phyloP scores from a whole-genome alignment of 169 alveolate genomes.

The Babesia bigemina region DNA sequence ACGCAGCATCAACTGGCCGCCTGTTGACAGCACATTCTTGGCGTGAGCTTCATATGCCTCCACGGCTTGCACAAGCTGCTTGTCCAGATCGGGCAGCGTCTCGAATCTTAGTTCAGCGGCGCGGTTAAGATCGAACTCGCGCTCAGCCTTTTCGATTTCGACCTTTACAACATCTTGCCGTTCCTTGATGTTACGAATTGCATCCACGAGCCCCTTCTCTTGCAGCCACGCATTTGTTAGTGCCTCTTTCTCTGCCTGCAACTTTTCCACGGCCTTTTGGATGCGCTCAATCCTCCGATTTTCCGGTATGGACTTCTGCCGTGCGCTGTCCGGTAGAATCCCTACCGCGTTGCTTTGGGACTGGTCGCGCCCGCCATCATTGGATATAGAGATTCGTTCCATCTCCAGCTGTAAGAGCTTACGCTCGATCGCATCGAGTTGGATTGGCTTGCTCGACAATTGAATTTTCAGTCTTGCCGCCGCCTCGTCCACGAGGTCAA shows the following conservation, averaged over 20 bases:
- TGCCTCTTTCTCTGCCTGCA: conserved; percentile 65
- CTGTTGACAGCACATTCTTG: conserved; percentile 56
- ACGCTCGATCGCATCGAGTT: conserved; percentile 81
- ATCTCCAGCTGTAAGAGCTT: conserved; percentile 82
- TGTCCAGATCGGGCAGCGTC: conserved; percentile 85
- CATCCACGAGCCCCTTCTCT: conserved; percentile 81
- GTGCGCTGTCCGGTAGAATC: conserved; percentile 24
- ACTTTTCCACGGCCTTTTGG: conserved; percentile 57
- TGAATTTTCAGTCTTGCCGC: conserved; percentile 85
- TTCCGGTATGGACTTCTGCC: conserved; percentile 41
- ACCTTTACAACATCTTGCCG: conserved; percentile 81
- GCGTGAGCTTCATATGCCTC: conserved; percentile 70
- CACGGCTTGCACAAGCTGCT: conserved; percentile 72
- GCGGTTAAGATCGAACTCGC: conserved; percentile 81
- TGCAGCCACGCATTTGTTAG: conserved; percentile 74
- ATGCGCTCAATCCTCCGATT: conserved; percentile 56
- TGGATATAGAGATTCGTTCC: conserved; percentile 80
- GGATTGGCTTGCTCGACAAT: conserved; percentile 82
- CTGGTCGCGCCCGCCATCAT: conserved; percentile 26
- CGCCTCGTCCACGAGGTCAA: conserved; percentile 86
- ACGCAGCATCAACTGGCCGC: conserved; percentile 72
- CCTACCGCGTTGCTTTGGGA: not conserved
- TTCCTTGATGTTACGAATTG: conserved; percentile 77
- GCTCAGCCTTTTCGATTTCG: conserved; percentile 83
- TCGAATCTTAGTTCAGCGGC: conserved; percentile 89